Evolutionary conservation across 2,329 filamentous ascomycete species (phyloP), one percentile per base, ranked within the genome.

Genomic region (Epichloe baconii): DNA sequence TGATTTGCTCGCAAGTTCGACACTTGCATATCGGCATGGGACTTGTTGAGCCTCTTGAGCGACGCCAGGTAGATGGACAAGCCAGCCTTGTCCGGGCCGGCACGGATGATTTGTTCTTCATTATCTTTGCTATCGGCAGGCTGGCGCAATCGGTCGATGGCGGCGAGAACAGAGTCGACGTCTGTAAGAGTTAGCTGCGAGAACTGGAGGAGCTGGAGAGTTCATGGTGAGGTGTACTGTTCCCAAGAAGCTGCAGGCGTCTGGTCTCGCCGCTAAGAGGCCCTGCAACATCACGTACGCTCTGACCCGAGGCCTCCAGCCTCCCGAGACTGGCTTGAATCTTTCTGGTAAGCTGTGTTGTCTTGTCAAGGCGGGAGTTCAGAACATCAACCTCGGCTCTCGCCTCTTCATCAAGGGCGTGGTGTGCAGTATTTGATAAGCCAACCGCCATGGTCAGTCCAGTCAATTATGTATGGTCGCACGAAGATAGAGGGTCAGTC

Each of bases 1-100:
- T 97, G 90, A 54, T 96, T 97, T 10, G 90, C 86, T 52, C 88
- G 83, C 48, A 98, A 72, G 59, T 96, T 96, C n/a, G 91, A 91
- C 3, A 86, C 78, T 64, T 86, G 86, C 71, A 98, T 84, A 55
- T 95, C 87, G 54, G 75, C 70, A 51, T 96, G 75, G n/a, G 90
- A 86, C 64, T 86, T 86, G 61, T 85, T 89, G 35, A 95, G 80
- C 42, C 93, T 85, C 69, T 94, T 93, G 58, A 97, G 80, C 5
- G 91, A 95, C 44, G 82, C 83, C 47, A 98, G 79, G 67, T 95
- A 98, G 59, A 87, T 86, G 38, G 82, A 77, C 52, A 98, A 72
- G 41, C 90, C 90, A 35, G 83, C 82, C 67, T 85, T 85, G 59
- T 88, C 83, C 1, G 90, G 90, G n/a, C 88, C 89, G 57, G 83